A percentile compares a stretch with the other conserved stretches of the same genome.
These are phyloP conservation scores for Plasmodium fragile DNA, from an alignment of 169 alveolate species.

Conservation along the genomic window DNA sequence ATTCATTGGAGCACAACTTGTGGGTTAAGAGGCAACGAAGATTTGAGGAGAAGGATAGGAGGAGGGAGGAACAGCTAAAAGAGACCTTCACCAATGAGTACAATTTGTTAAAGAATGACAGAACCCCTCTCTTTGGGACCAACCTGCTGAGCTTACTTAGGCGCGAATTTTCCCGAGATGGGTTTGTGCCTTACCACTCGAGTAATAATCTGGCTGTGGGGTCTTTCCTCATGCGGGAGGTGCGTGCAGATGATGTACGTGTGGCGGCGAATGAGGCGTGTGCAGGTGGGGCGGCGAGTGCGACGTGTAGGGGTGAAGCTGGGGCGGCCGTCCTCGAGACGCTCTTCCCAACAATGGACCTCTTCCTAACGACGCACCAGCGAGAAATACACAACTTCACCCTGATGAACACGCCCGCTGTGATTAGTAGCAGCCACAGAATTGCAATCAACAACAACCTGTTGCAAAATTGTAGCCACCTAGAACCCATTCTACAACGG, in stretches of 20 bases:
- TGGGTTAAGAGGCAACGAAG: constrained; percentile 25
- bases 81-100: not conserved
- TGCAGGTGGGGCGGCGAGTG: not conserved
- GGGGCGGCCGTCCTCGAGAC: not conserved
- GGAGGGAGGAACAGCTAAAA: not conserved
- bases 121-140: constrained; percentile 39
- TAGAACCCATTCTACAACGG: constrained; percentile 2
- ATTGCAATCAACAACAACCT: constrained; percentile 24
- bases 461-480: not conserved
- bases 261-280: too few relatives aligned
- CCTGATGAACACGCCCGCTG: constrained; percentile 18
- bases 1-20: constrained; percentile 47
- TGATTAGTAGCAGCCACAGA: constrained; percentile 18
- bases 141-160: constrained; percentile 14
- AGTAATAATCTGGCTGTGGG: constrained; percentile 6
- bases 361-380: constrained; percentile 7
- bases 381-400: constrained; percentile 25
- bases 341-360: constrained; percentile 53
- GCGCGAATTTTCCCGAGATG: constrained; percentile 28
- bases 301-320: not conserved
- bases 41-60: not conserved
- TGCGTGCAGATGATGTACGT: not conserved
- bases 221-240: not conserved
- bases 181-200: constrained; percentile 4
- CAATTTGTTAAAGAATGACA: not conserved